These are phyloP conservation scores for Mucor sp. DNA, from an alignment of 371 early-diverging fungal species.

Conservation along the genomic window DNA sequence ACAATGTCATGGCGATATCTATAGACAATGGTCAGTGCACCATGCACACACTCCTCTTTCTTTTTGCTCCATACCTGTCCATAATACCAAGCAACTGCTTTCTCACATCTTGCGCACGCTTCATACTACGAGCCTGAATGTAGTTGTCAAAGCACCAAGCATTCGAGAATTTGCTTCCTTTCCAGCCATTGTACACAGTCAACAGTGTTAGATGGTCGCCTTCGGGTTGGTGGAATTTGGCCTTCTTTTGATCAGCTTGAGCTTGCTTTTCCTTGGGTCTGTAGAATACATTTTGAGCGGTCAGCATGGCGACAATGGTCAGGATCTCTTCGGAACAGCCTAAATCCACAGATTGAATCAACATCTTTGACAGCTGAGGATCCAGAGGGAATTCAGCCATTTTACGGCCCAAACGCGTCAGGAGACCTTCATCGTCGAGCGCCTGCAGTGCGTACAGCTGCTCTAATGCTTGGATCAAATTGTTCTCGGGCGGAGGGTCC, in stretches of 20 bases:
- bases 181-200: conserved; percentile 95
- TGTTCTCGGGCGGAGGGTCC: conserved; percentile 95
- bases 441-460: conserved; percentile 93
- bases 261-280: conserved; percentile 97
- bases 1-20: conserved; percentile 92
- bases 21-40: not conserved
- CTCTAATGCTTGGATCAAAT: conserved; percentile 92
- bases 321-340: conserved; percentile 96
- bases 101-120: conserved; percentile 90
- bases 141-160: conserved; percentile 98
- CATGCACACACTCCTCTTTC: not conserved
- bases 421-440: conserved; percentile 90
- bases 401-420: conserved; percentile 91
- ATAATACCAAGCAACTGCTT: conserved; percentile 96
- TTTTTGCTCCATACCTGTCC: conserved; percentile 62
- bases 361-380: conserved; percentile 91
- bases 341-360: conserved; percentile 88
- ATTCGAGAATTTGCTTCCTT: conserved; percentile 83
- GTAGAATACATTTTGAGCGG: conserved; percentile 92
- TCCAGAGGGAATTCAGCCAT: conserved; percentile 99
- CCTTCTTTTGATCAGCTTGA: conserved; percentile 92
- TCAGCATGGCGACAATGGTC: conserved; percentile 96
- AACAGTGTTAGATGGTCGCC: conserved; percentile 97
- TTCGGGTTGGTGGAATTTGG: conserved; percentile 97
- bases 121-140: conserved; percentile 88